Evolutionary conservation across 768 basidiomycete genomes (phyloP), one percentile per base, ranked within the genome.

Genomic region (Xerocomus spinulosus): DNA sequence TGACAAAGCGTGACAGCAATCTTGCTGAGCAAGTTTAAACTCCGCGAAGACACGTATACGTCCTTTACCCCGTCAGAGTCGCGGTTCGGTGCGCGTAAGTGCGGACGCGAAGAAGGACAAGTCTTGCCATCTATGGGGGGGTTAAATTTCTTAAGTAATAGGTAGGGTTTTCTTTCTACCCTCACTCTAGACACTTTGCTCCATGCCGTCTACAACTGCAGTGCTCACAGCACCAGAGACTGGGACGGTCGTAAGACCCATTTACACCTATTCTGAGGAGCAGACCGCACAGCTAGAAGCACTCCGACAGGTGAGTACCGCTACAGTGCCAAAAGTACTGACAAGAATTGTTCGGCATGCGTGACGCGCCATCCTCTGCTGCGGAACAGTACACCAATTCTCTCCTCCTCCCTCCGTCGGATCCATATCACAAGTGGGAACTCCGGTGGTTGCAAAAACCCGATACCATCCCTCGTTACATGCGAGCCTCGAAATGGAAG

Each of bases 401-500:
- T n/a, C 68, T 87, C 33, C 59, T 77, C 5, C 73, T 93, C 4
- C 84, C 88, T 3, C 55, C 73, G 30, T 73, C 76, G 12, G 87
- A 94, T 59, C 68, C 83, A 7, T 93, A 93, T 59, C 61, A 81
- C 49, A 70, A 75, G 42, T 91, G 87, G 87, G 91, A 94, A 65
- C 64, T 72, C 17, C 77, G 83, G 50, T 94, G 90, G 85, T 68
- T 94, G 5, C 70, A 73, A 53, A 80, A 69, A 64, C 76, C 79
- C 30, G 88, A 82, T 67, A 90, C 77, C 54, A 66, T 61, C 54
- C 70, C 62, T 60, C 81, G 91, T 13, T 94, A 92, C 61, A 81
- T 90, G 77, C 81, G 91, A 25, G 88, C 91, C 0, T 78, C 87
- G 3, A 92, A 92, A 59, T 92, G 91, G 89, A 82, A 83, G 60